Base-by-base conservation (phyloP, 2,329 filamentous ascomycete genomes). In the Xylariaceae sp. region DNA sequence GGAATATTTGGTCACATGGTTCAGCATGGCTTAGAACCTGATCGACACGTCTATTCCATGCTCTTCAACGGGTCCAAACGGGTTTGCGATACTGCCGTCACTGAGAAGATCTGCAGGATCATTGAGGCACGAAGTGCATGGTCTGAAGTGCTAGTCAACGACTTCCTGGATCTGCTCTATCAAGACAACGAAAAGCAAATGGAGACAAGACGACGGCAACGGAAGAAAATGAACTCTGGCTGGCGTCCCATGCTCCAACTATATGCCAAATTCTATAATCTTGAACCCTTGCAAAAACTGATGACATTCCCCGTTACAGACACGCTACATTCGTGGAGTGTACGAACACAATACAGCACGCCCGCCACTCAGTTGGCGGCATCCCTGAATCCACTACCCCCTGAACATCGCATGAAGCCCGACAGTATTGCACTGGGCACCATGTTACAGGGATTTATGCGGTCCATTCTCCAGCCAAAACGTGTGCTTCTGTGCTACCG, bases 11-110 rank as follows among this genome's bases (percentile, higher is more conserved):
- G 85, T 23, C 78, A 85, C 47, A 82, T 92, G 71, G 74, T 80
- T 54, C 74, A 79, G 11, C 79, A 84, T 63, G 81, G 82, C 2
- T 76, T 89, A 13, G 71, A 81, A 56, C 82, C 89, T 0, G 86
- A 95, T 70, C 74, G 75, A 0, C 81, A 84, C 64, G 87, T 90
- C 0, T 90, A 87, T 70, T 79, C 85, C 0, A 85, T 85, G 34
- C 76, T 96, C 39, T 80, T 96, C 48, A 82, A 87, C 60, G 87
- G 88, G 37, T 88, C 89, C 55, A 90, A 90, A 65, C 70, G 71
- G 3, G 77, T 77, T 17, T 73, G 78, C 23, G 80, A 89, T 61
- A 75, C 79, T 3, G 72, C 77, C 2, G 79, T 79, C 30, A 77
- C 91, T 34, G 75, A 78, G 49, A 75, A 77, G 37, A 78, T 88